Evolutionary conservation across 2,329 filamentous ascomycete genomes (phyloP), one percentile per base, ranked within the genome.

Genomic region (Hypoxylon sp.): DNA sequence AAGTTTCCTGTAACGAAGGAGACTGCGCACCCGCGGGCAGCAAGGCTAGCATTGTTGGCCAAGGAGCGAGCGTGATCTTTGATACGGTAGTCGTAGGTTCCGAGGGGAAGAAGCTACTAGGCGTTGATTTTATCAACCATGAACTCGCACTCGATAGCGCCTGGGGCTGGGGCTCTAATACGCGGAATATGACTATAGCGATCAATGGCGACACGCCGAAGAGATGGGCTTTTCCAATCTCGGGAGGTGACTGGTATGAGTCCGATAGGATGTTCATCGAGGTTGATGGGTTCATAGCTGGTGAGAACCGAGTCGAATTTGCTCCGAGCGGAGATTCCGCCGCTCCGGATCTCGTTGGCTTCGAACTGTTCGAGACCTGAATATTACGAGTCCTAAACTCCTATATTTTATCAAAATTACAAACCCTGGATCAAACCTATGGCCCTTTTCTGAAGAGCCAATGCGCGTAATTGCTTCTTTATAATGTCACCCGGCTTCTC

Each of bases 91-190:
- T 41, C 3, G 73, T 75, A 0, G 67, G 76, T 0, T 77, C 73
- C 0, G 74, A 67, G 3, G 79, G 80, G 0, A 70, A 70, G 2
- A 80, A 82, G 63, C 79, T 83, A 32, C 63, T 86, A 0, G 82
- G 82, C 0, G 73, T 86, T 11, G 82, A 85, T 70, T 86, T 82
- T 49, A 83, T 85, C 74, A 86, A 87, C 75, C 86, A 87, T 67
- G 84, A 86, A 7, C 78, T 85, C 10, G 79, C 81, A 0, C 79
- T 84, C 14, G 74, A 73, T 1, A 79, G 77, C 0, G 76, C 81
- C 0, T 86, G 83, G 77, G 79, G 70, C 0, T 80, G 74, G 67
- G 84, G 82, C 0, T 79, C 80, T 0, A 87, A 86, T 68, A 82
- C 84, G 0, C 76, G 84, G 0, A 86, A 86, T 59, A 78, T 86